phyloP scores from a whole-genome alignment of 1,284 basidiomycete genomes.

The Heterobasidion irregulare region DNA sequence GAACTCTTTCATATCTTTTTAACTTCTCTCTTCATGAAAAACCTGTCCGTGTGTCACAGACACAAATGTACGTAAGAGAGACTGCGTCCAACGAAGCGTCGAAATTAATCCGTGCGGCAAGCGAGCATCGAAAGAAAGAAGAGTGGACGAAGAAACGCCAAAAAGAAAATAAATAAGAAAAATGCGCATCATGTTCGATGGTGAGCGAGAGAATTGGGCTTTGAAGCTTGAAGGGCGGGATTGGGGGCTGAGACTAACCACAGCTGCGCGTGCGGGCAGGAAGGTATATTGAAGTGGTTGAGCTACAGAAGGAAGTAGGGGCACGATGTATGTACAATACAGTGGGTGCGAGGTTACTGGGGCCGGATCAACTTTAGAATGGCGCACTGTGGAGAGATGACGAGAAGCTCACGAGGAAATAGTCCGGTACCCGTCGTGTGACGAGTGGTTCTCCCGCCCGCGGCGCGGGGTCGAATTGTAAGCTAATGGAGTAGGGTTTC shows the following conservation, averaged over 20 bases:
- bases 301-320: conserved; percentile 21
- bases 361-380: background rate
- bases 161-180: too few relatives aligned
- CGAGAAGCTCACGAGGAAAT: conserved; percentile 68
- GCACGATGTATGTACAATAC: conserved; percentile 24
- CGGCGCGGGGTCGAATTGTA: conserved; percentile 99
- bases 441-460: conserved; percentile 97
- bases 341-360: conserved; percentile 11
- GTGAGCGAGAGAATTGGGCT: background rate
- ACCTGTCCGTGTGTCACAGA: background rate
- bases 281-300: conserved; percentile 15
- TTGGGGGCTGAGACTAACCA: background rate
- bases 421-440: conserved; percentile 96
- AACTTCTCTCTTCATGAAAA: too few relatives aligned
- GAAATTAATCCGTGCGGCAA: too few relatives aligned
- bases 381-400: conserved; percentile 15
- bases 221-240: background rate
- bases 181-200: too few relatives aligned
- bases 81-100: too few relatives aligned
- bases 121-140: background rate
- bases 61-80: too few relatives aligned
- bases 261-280: background rate
- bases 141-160: too few relatives aligned
- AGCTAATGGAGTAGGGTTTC: conserved; percentile 38
- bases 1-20: too few relatives aligned